These are phyloP conservation scores for Verticillium albo-atrum DNA, from an alignment of 2,329 filamentous ascomycete species.

Conservation along the genomic window DNA sequence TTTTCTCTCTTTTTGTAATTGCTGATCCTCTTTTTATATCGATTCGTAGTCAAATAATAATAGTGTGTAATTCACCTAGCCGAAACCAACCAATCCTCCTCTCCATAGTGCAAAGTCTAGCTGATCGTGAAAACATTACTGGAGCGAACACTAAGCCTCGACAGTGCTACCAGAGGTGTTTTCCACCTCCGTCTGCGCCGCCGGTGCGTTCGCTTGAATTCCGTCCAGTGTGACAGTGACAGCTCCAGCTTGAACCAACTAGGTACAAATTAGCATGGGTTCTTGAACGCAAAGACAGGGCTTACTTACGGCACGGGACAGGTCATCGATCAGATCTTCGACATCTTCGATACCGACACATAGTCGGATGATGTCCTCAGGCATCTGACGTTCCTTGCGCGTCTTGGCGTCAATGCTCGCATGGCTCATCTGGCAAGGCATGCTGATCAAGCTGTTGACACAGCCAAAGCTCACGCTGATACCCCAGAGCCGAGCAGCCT, in stretches of 20 bases:
- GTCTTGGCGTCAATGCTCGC: conserved; percentile 97
- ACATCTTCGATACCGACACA: conserved; percentile 96
- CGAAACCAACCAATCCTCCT: too few relatives aligned
- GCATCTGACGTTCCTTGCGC: conserved; percentile 81
- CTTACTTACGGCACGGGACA: conserved; percentile 85
- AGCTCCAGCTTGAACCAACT: conserved; percentile 92
- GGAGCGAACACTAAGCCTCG: neutral
- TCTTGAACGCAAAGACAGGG: neutral
- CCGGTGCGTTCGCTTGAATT: conserved; percentile 56
- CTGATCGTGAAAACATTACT: too few relatives aligned
- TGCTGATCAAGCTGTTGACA: conserved; percentile 97
- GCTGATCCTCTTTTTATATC: too few relatives aligned
- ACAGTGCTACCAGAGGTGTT: neutral
- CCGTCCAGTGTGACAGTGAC: conserved; percentile 82
- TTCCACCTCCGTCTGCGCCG: neutral
- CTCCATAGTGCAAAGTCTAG: too few relatives aligned
- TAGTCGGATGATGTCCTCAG: conserved; percentile 91
- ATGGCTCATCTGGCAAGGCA: conserved; percentile 99
- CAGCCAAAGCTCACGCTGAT: conserved; percentile 98
- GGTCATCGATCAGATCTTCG: conserved; percentile 87
- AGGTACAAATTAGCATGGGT: conserved; percentile 17
- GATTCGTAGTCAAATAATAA: too few relatives aligned
- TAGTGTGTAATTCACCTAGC: too few relatives aligned
- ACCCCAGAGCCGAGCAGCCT: conserved; percentile 84
- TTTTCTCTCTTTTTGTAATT: too few relatives aligned